Percentiles rank a stretch among this genome's conserved stretches.
Conservation (phyloP, 108 stramenopile species). For the Seminavis robusta region DNA sequence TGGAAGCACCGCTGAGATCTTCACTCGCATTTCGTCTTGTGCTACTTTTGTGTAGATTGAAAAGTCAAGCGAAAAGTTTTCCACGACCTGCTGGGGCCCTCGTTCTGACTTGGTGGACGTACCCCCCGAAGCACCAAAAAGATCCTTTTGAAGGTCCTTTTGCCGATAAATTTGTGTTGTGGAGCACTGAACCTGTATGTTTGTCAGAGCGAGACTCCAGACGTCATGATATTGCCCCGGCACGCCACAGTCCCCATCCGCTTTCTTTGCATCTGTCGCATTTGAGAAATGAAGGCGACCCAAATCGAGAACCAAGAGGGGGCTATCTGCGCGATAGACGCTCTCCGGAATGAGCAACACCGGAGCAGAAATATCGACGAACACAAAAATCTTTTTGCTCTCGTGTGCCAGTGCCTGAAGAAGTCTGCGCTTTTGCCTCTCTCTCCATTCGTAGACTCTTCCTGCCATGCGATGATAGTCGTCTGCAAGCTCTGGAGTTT, state of each 20-base stretch:
- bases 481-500: conserved; percentile 49
- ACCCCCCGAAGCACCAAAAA: no score
- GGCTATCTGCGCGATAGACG: conserved; percentile 25
- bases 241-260: no score
- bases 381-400: conserved; percentile 46
- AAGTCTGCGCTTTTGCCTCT: conserved; percentile 39
- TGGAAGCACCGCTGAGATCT: conserved; percentile 45
- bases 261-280: conserved; percentile 1
- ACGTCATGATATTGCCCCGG: conserved; percentile 36
- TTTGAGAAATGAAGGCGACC: conserved; percentile 47
- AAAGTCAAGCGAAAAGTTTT: conserved; percentile 68
- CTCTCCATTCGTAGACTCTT: conserved; percentile 41
- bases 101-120: not conserved
- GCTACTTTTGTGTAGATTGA: conserved; percentile 38
- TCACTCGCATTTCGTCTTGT: conserved; percentile 19
- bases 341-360: conserved; percentile 65
- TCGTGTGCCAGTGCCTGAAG: conserved; percentile 54
- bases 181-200: conserved; percentile 43
- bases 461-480: conserved; percentile 56
- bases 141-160: no score
- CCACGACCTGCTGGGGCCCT: conserved; percentile 34
- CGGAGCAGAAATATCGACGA: conserved; percentile 59
- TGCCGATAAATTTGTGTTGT: not conserved
- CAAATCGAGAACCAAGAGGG: conserved; percentile 54
- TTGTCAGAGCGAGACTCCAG: conserved; percentile 46